These are phyloP conservation scores for Cryphonectria carpinicola DNA, from an alignment of 2,329 filamentous ascomycete species.

Conservation along the genomic window DNA sequence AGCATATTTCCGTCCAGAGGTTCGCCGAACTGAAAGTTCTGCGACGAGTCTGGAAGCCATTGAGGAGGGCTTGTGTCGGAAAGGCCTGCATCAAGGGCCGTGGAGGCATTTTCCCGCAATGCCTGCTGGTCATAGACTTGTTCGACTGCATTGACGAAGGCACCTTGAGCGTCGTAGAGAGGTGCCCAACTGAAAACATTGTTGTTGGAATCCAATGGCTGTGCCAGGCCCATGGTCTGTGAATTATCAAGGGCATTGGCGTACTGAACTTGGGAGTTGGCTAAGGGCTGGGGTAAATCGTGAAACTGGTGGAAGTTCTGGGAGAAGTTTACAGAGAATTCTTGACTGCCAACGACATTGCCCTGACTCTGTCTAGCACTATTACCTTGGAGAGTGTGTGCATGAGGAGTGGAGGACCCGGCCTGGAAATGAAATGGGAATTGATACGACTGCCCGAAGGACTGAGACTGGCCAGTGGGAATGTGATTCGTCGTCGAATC, in stretches of 20 bases:
- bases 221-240: not conserved
- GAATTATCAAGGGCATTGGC: not conserved
- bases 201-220: not conserved
- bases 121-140: conserved; percentile 13
- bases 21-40: not conserved
- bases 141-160: not conserved
- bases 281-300: not conserved
- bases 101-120: not conserved
- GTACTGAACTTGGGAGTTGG: not conserved
- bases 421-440: conserved; percentile 7
- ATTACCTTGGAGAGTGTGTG: not conserved
- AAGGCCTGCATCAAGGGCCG: not conserved
- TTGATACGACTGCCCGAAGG: conserved; percentile 1
- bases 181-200: not conserved
- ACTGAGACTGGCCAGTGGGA: not conserved
- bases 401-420: not conserved
- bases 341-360: not conserved
- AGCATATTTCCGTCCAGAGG: not conserved
- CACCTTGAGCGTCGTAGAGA: conserved; percentile 2
- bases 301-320: conserved; percentile 6
- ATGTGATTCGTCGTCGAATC: not conserved
- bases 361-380: not conserved
- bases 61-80: not conserved
- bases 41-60: not conserved
- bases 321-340: not conserved